These are phyloP conservation scores for Colletotrichum lindemuthianum DNA, from an alignment of 2,329 filamentous ascomycete species.

Conservation along the genomic window DNA sequence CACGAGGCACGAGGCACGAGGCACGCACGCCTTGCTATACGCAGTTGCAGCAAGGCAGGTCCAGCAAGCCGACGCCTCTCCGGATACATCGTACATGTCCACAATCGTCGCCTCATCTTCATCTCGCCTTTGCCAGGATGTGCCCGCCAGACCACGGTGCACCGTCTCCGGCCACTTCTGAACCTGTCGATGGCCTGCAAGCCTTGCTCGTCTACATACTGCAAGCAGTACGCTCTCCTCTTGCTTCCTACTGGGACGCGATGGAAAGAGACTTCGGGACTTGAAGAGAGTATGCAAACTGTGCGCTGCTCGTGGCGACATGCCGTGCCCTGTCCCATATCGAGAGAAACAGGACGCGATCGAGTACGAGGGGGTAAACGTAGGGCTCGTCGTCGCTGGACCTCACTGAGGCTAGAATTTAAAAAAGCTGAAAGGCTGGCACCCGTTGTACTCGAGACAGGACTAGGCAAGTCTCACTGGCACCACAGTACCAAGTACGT, in stretches of 20 bases:
- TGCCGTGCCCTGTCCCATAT: too few relatives aligned
- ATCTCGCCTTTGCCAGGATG: constrained; percentile 32
- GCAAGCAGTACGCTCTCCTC: not conserved
- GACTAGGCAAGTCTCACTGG: constrained; percentile 14
- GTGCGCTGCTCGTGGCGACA: too few relatives aligned
- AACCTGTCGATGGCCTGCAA: constrained; percentile 20
- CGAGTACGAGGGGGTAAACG: constrained; percentile 2
- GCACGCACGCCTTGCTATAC: too few relatives aligned
- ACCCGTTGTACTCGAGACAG: constrained; percentile 34
- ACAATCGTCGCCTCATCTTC: constrained; percentile 36
- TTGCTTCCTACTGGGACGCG: constrained; percentile 17
- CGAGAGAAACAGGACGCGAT: too few relatives aligned
- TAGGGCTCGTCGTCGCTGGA: not conserved
- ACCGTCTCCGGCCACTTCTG: constrained; percentile 21
- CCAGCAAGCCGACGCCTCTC: constrained; percentile 13
- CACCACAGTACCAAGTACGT: not conserved
- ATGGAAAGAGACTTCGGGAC: constrained; percentile 2
- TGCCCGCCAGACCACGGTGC: constrained; percentile 8
- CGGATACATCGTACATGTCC: constrained; percentile 16
- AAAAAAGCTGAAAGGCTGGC: constrained; percentile 31
- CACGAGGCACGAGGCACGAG: too few relatives aligned
- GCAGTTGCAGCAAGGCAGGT: too few relatives aligned
- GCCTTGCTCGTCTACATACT: not conserved
- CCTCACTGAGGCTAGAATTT: constrained; percentile 28
- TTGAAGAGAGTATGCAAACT: not conserved